A percentile compares a stretch with the other conserved stretches of the same genome.
phyloP scores from a whole-genome alignment of 192 early-diverging fungal genomes.

The Backusella morwellensis region DNA sequence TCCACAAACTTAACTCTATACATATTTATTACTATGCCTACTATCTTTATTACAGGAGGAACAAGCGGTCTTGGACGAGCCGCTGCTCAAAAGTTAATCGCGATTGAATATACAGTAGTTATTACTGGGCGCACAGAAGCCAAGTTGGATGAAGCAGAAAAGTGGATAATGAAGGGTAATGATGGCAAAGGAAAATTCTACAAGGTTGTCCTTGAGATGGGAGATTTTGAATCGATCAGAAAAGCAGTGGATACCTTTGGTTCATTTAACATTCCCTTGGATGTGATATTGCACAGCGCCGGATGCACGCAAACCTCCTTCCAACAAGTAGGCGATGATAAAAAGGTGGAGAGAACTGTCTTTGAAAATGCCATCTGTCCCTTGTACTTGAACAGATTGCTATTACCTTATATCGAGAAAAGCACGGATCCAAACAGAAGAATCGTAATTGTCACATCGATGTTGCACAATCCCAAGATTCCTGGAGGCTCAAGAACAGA shows the following conservation, averaged over 20 bases:
- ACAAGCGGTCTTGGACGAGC: constrained; percentile 39
- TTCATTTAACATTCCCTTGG: constrained; percentile 10
- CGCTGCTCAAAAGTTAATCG: constrained; percentile 64
- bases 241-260: constrained; percentile 10
- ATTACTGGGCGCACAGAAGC: constrained; percentile 16
- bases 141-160: background rate
- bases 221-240: constrained; percentile 11
- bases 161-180: constrained; percentile 1
- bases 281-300: constrained; percentile 25
- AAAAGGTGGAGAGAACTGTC: constrained; percentile 15
- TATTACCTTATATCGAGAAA: constrained; percentile 21
- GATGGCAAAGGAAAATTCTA: background rate
- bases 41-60: constrained; percentile 36
- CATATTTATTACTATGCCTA: constrained; percentile 21
- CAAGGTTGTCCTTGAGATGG: constrained; percentile 10
- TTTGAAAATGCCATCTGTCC: constrained; percentile 21
- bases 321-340: background rate
- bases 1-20: constrained; percentile 24
- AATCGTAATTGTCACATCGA: constrained; percentile 17
- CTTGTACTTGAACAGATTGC: constrained; percentile 16
- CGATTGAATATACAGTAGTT: constrained; percentile 56
- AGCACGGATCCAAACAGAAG: background rate
- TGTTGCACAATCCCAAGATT: constrained; percentile 14
- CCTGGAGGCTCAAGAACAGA: background rate
- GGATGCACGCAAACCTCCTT: background rate